These are phyloP conservation scores for Septoria linicola DNA, from an alignment of 2,329 filamentous ascomycete species.

Conservation along the genomic window DNA sequence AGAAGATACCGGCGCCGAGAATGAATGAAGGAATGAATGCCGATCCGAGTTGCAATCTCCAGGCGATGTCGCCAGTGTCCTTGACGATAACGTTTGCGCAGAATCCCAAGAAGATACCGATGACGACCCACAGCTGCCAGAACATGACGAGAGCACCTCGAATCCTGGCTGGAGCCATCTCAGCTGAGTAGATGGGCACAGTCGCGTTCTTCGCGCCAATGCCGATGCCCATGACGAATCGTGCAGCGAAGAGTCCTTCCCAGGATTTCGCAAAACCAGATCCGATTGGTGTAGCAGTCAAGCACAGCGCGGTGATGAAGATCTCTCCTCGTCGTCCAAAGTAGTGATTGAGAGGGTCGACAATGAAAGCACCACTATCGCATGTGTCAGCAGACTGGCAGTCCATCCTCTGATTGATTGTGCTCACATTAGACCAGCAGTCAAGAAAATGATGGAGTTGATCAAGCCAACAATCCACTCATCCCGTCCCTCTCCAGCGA, in stretches of 20 bases:
- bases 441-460: constrained; percentile 55
- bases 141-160: constrained; percentile 72
- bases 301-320: constrained; percentile 48
- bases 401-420: no score
- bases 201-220: constrained; percentile 46
- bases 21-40: constrained; percentile 53
- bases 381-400: background rate
- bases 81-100: constrained; percentile 65
- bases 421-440: constrained; percentile 39
- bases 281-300: constrained; percentile 65
- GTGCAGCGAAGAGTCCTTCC: constrained; percentile 61
- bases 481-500: constrained; percentile 28
- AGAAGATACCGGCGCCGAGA: constrained; percentile 36
- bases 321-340: constrained; percentile 42
- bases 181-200: constrained; percentile 46
- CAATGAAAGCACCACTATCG: constrained; percentile 52
- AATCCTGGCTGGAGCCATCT: constrained; percentile 52
- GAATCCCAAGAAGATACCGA: constrained; percentile 62
- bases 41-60: constrained; percentile 67
- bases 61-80: constrained; percentile 58
- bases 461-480: constrained; percentile 45
- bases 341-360: constrained; percentile 47
- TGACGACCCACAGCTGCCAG: constrained; percentile 66
- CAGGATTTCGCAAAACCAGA: constrained; percentile 60
- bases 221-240: constrained; percentile 68